Percentiles rank a stretch among this genome's conserved stretches.
Evolutionary conservation across 2,329 filamentous ascomycete species (phyloP).

Genomic region (Monosporascus cannonballus): DNA sequence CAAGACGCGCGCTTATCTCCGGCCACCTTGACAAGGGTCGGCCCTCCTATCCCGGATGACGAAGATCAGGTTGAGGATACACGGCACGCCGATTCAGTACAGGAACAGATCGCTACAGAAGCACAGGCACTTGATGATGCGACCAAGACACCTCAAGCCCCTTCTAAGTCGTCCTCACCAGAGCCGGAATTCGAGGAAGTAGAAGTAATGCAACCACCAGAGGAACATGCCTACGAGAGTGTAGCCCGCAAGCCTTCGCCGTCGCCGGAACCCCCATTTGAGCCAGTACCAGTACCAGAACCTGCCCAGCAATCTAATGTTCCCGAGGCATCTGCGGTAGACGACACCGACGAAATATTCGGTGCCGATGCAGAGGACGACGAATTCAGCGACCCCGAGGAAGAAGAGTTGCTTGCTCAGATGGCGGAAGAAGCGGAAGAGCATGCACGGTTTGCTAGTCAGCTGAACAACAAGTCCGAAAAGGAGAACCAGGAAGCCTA

Average conservation of each 20-base stretch:
- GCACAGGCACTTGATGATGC: constrained; percentile 4
- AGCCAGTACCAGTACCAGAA: constrained; percentile 8
- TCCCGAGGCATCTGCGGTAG: constrained; percentile 5
- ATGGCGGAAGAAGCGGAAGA: constrained; percentile 89
- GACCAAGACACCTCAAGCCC: constrained; percentile 1
- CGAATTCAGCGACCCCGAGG: constrained; percentile 79
- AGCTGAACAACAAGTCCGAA: constrained; percentile 70
- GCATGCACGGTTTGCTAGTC: constrained; percentile 85
- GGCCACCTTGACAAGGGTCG: constrained; percentile 13
- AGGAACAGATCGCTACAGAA: constrained; percentile 8
- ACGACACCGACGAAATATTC: constrained; percentile 32
- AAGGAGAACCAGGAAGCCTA: constrained; percentile 71
- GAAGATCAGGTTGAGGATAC: constrained; percentile 6
- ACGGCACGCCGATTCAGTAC: constrained; percentile 9
- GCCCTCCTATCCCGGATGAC: constrained; percentile 11
- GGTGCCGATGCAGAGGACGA: constrained; percentile 58
- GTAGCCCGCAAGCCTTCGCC: constrained; percentile 3
- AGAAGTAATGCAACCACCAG: constrained; percentile 18
- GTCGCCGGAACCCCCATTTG: constrained; percentile 15
- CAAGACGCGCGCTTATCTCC: constrained; percentile 8
- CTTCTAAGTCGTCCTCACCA: constrained; percentile 14
- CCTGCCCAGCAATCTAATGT: constrained; percentile 2
- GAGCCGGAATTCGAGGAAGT: constrained; percentile 28
- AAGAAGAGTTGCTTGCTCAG: constrained; percentile 80
- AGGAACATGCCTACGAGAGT: constrained; percentile 7